Evolutionary conservation across 73 alveolate genomes (phyloP).

Genomic region (Paramecium caudatum): DNA sequence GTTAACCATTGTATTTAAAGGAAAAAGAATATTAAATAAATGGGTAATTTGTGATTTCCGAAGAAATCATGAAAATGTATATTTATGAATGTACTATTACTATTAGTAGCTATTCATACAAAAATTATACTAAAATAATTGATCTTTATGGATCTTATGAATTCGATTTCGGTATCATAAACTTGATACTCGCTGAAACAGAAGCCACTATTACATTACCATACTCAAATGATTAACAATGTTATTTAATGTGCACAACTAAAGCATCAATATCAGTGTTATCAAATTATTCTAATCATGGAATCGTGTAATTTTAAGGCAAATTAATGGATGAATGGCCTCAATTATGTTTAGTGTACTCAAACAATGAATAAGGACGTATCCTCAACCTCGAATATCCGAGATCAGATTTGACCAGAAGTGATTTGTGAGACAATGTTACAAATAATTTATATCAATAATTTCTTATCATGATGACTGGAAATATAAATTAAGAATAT

Average conservation of each 20-base stretch:
- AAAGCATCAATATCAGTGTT: too few species aligned
- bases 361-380: neutral
- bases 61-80: neutral
- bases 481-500: constrained; percentile 30
- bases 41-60: neutral
- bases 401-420: constrained; percentile 29
- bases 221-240: neutral
- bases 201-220: neutral
- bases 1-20: constrained; percentile 24
- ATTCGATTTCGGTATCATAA: neutral
- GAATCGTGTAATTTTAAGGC: neutral
- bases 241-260: constrained; percentile 37
- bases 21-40: neutral
- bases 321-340: constrained; percentile 54
- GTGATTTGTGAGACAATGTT: constrained; percentile 10
- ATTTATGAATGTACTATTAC: neutral
- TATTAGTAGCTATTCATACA: too few species aligned
- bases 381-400: neutral
- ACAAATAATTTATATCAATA: constrained; percentile 7
- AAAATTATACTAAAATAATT: too few species aligned
- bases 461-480: constrained; percentile 5
- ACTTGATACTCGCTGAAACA: neutral
- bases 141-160: constrained; percentile 19
- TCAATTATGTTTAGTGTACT: neutral
- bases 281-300: too few species aligned